These are phyloP conservation scores for Leishmania guyanensis DNA, from an alignment of 208 protist genomes.

Conservation along the genomic window DNA sequence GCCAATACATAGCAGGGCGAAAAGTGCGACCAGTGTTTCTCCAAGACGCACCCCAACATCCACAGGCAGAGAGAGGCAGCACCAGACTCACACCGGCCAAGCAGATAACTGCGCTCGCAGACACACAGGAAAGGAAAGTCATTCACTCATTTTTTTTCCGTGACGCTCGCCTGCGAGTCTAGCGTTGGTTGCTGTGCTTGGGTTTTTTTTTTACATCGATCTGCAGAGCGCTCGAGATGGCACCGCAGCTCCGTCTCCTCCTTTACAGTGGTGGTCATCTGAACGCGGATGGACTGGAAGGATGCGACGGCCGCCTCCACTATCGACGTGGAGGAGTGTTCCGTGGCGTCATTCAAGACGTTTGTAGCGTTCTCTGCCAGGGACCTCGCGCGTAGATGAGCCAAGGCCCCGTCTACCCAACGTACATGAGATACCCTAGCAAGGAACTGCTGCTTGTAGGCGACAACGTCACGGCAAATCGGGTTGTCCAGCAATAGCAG, in stretches of 20 bases:
- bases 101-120: background rate
- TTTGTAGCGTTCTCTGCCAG: background rate
- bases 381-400: constrained; percentile 4
- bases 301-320: background rate
- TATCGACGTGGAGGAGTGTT: background rate
- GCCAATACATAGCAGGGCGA: background rate
- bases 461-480: constrained; percentile 46
- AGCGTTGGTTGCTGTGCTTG: background rate
- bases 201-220: constrained; percentile 7
- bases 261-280: background rate
- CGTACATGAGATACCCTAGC: constrained; percentile 40
- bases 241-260: constrained; percentile 1
- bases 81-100: background rate
- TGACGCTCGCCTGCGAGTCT: background rate
- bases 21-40: background rate
- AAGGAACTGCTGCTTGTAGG: constrained; percentile 33
- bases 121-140: background rate
- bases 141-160: background rate
- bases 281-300: background rate
- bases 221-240: constrained; percentile 4
- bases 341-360: background rate
- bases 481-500: constrained; percentile 78
- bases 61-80: background rate
- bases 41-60: background rate
- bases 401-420: constrained; percentile 58